A percentile compares a stretch with the other conserved stretches of the same genome.
phyloP scores from a whole-genome alignment of 2,329 filamentous ascomycete species.

The Didymella segeticola region DNA sequence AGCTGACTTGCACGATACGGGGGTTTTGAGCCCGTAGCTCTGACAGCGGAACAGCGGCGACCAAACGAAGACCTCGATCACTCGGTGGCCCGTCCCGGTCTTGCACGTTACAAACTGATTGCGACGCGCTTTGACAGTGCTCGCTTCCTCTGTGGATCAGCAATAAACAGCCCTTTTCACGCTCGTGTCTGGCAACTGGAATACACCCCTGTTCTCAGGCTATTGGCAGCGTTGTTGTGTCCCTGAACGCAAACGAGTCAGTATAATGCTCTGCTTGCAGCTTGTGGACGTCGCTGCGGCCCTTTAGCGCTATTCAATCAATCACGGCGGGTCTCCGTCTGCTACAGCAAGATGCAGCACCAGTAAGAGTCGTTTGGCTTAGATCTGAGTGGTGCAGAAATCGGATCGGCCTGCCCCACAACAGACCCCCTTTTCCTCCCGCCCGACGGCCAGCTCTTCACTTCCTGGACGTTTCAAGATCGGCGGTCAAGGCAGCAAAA shows the following conservation, averaged over 20 bases:
- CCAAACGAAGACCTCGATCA: slow-evolving; percentile 24
- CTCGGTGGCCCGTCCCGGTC: slow-evolving; percentile 26
- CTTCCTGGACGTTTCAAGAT: slow-evolving; percentile 25
- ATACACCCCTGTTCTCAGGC: slow-evolving; percentile 7
- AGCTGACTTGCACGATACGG: slow-evolving; percentile 19
- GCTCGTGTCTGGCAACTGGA: slow-evolving; percentile 5
- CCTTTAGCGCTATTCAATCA: slow-evolving; percentile 8
- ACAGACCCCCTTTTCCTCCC: slow-evolving; percentile 30
- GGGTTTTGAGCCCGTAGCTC: slow-evolving; percentile 19
- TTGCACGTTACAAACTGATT: slow-evolving; percentile 3
- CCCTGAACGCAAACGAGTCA: slow-evolving; percentile 13
- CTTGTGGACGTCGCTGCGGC: slow-evolving; percentile 1
- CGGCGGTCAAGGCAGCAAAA: slow-evolving; percentile 8
- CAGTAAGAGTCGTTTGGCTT: slow-evolving; percentile 39
- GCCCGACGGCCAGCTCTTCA: slow-evolving; percentile 12
- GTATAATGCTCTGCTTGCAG: slow-evolving; percentile 9
- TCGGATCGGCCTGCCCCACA: slow-evolving; percentile 44
- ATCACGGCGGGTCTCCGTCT: slow-evolving; percentile 8
- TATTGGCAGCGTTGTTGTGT: slow-evolving; percentile 12
- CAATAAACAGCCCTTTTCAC: not conserved
- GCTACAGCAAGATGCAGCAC: slow-evolving; percentile 40
- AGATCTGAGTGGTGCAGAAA: slow-evolving; percentile 44
- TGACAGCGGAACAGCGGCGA: slow-evolving; percentile 39
- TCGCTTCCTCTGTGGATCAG: slow-evolving; percentile 8
- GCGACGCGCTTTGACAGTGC: slow-evolving; percentile 10